phyloP scores from a whole-genome alignment of 1,284 basidiomycete species.

The Tetrapyrgos nigripes region DNA sequence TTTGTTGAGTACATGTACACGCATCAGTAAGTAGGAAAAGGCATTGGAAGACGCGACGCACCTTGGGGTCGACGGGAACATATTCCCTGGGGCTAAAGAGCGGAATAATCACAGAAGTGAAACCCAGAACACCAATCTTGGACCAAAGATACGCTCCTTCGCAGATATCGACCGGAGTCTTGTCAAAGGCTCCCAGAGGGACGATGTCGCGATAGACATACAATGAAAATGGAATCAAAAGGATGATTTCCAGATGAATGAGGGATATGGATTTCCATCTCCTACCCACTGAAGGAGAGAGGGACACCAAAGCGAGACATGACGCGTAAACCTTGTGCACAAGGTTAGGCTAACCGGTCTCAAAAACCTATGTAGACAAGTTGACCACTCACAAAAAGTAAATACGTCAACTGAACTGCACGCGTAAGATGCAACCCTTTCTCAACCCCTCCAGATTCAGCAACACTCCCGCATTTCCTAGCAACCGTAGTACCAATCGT shows the following conservation, averaged over 20 bases:
- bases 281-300: no score
- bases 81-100: constrained; percentile 37
- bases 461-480: not conserved
- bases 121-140: constrained; percentile 28
- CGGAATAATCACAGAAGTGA: constrained; percentile 35
- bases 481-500: not conserved
- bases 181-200: constrained; percentile 60
- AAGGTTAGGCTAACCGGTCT: not conserved
- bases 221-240: constrained; percentile 43
- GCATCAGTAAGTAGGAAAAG: not conserved
- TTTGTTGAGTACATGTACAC: no score
- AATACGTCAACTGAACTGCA: not conserved
- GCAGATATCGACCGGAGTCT: constrained; percentile 35
- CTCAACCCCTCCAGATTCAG: not conserved
- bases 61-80: constrained; percentile 39
- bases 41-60: constrained; percentile 19
- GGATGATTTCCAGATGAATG: constrained; percentile 41
- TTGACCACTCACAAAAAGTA: not conserved
- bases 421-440: not conserved
- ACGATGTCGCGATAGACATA: constrained; percentile 69
- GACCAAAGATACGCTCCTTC: constrained; percentile 39
- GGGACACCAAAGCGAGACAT: not conserved
- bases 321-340: not conserved
- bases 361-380: not conserved
- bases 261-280: constrained; percentile 36